These are phyloP conservation scores for Saccharomycodes ludwigii DNA, from an alignment of 805 yeast genomes.

Conservation along the genomic window DNA sequence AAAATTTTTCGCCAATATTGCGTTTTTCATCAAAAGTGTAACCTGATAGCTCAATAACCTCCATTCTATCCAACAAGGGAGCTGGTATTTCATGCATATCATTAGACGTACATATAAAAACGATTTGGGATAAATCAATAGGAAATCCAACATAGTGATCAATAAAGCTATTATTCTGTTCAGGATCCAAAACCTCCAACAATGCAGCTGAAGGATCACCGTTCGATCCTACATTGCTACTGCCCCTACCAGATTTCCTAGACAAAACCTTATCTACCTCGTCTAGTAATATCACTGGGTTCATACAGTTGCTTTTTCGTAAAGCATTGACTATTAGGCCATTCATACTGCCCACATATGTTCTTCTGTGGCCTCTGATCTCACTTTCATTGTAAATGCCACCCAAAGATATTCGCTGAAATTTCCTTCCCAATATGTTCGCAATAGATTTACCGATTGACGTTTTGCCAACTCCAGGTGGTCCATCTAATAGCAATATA, in stretches of 20 bases:
- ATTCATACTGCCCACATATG: conserved; percentile 89
- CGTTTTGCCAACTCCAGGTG: conserved; percentile 92
- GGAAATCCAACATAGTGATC: conserved; percentile 86
- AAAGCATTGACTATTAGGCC: conserved; percentile 70
- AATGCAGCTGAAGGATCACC: conserved; percentile 90
- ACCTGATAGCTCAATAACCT: conserved; percentile 65
- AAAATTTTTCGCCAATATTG: conserved; percentile 53
- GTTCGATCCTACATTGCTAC: conserved; percentile 29
- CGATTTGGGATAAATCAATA: conserved; percentile 65
- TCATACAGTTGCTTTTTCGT: conserved; percentile 63
- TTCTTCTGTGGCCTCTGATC: conserved; percentile 80
- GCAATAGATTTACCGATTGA: conserved; percentile 79
- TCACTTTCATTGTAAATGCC: conserved; percentile 86
- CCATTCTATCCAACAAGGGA: conserved; percentile 77
- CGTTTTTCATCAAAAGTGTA: conserved; percentile 70
- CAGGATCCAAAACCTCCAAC: conserved; percentile 82
- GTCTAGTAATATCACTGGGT: conserved; percentile 73
- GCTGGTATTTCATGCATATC: conserved; percentile 57
- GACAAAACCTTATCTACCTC: conserved; percentile 75
- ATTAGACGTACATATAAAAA: conserved; percentile 81
- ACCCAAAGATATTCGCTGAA: conserved; percentile 74
- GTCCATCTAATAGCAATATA: conserved; percentile 72
- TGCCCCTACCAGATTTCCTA: conserved; percentile 22
- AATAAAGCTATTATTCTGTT: conserved; percentile 62
- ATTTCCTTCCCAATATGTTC: conserved; percentile 53